Percentiles rank a stretch among this genome's conserved stretches.
Conservation (phyloP, 306 rosid genomes). For the Senna tora region DNA sequence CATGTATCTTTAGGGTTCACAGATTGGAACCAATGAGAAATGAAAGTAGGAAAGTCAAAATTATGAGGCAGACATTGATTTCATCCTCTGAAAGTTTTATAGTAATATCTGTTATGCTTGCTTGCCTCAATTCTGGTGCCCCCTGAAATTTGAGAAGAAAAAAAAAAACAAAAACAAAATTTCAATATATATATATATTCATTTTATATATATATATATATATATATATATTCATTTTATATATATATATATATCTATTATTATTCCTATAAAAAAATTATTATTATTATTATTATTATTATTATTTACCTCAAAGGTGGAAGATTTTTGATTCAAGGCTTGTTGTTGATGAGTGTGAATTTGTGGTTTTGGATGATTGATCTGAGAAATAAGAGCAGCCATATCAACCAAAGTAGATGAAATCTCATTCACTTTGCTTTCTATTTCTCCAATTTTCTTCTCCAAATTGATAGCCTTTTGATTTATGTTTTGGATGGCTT, state of each 20-base stretch:
- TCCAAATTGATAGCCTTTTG: slow-evolving; percentile 1
- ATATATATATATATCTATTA: too few species aligned
- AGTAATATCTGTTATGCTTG: neutral
- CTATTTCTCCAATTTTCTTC: slow-evolving; percentile 1
- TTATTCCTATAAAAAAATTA: too few species aligned
- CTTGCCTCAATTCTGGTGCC: neutral
- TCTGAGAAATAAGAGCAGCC: slow-evolving; percentile 14
- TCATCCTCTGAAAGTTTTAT: slow-evolving; percentile 1
- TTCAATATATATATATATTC: too few species aligned
- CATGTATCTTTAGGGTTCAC: too few species aligned
- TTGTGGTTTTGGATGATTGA: neutral
- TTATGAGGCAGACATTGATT: too few species aligned
- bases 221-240: too few species aligned
- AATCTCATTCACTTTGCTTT: slow-evolving; percentile 6
- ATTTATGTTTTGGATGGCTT: neutral
- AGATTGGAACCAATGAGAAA: too few species aligned
- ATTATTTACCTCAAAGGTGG: neutral
- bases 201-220: too few species aligned
- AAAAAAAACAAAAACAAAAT: too few species aligned
- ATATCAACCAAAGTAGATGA: slow-evolving; percentile 16
- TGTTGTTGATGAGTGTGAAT: neutral
- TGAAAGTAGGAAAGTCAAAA: too few species aligned
- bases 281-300: too few species aligned
- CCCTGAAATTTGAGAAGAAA: too few species aligned
- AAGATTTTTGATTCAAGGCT: neutral